Evolutionary conservation across 176 grass and related monocot genomes (phyloP), one percentile per base, ranked within the genome.

Genomic region (Echinochloa phyllopogon): DNA sequence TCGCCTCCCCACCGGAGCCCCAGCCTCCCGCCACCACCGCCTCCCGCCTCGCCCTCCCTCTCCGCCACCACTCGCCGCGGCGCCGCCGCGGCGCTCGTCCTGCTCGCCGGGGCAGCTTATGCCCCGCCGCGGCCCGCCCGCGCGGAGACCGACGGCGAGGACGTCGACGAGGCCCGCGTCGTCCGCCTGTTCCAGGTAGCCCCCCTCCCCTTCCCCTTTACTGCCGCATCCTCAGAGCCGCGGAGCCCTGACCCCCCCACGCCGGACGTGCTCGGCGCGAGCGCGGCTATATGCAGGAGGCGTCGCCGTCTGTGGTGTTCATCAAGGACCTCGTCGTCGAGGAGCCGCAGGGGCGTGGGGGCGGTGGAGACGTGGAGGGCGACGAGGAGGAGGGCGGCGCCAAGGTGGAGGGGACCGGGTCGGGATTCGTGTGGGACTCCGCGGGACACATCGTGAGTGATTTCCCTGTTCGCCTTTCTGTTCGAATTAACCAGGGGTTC

Each of bases 251-350:
- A 43, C 1, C 10, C 16, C 64, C 74, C 44, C 48, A 49, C 63
- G 10, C 10, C n/a, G 38, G 38, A 27, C 9, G 69, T 33, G 29
- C 29, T 33, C 24, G 20, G 42, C n/a, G 41, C 41, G 68, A 5
- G 41, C 42, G 68, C 6, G 20, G 8, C 2, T 65, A 16, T 75
- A 5, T 75, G 70, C 66, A 96, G 92, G 94, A 92, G 71, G 76
- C 92, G 53, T 92, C 91, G 68, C 91, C 91, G 61, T 97, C 94
- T 72, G 94, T 97, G 78, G 94, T 94, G 77, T 97, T 97, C 87
- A 97, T 97, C 84, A 94, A 97, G 83, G 91, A 92, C 78, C 81
- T 94, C 36, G 49, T 87, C 23, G 12, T 84, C 10, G 17, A 69
- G 29, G 84, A 56, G 14, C 2, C 29, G 47, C 78, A 82, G 64